Base-by-base conservation (phyloP, 306 rosid genomes). In the Styphnolobium japonicum region DNA sequence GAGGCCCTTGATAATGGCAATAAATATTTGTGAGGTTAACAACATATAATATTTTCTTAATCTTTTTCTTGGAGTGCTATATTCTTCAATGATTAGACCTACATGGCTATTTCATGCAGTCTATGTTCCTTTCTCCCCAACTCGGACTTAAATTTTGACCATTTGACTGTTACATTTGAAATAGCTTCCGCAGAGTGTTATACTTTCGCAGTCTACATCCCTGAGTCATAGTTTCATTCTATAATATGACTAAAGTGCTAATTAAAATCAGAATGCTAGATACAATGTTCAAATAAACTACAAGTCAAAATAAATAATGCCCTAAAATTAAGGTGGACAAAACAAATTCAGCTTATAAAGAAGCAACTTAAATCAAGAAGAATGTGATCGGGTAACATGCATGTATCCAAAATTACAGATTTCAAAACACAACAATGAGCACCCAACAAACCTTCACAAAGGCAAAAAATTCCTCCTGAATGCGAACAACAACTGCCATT, bases 401-500 rank as follows among this genome's bases (percentile, higher is more conserved):
- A 76, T 64, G 58, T n/a, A 55, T 11, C 34, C 42, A 61, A 82
- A 69, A 67, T 29, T 56, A 12, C 25, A 63, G 5, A 61, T 69
- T 58, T 31, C 36, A 48, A 52, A n/a, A 42, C 63, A 18, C 31
- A 46, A 43, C 52, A 71, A 9, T 48, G 29, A 39, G 57, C 57
- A 89, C 75, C n/a, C 10, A 73, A 62, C 86, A 58, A 49, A 95
- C 99, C 99, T 95, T 95, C 84, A 95, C 97, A 88, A 95, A 95
- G 79, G 98, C 88, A 2, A 90, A 87, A 91, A 91, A 95, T 31
- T 84, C 92, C 74, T 95, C 99, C 81, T 93, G 92, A 84, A 91
- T 88, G 83, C 97, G 98, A 77, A 95, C 99, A 83, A 95, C 81
- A 76, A 89, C 99, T 55, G 99, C 92, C 99, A 95, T 95, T 81